These are phyloP conservation scores for Scutellaria minor DNA, from an alignment of 257 asterid species.

Conservation along the genomic window DNA sequence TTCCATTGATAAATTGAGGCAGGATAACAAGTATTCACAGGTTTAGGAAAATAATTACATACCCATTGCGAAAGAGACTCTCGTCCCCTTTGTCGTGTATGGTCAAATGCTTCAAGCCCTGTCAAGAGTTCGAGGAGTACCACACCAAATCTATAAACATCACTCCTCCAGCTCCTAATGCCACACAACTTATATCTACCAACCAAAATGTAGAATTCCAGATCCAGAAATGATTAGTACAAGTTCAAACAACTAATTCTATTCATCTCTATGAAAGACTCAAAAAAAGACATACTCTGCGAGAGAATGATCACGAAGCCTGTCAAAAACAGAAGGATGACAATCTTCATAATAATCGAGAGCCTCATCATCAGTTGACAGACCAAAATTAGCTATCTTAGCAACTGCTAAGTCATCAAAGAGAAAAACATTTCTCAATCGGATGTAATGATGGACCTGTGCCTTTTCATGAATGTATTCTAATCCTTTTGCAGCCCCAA, in stretches of 20 bases:
- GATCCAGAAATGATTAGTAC: too few species aligned
- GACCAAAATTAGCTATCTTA: slow-evolving; percentile 56
- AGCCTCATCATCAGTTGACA: slow-evolving; percentile 31
- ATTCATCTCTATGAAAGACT: too few species aligned
- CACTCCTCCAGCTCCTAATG: slow-evolving; percentile 26
- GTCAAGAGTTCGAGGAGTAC: slow-evolving; percentile 42
- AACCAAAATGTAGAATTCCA: background rate
- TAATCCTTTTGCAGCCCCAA: slow-evolving; percentile 21
- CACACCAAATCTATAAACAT: slow-evolving; percentile 47
- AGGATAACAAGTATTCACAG: too few species aligned
- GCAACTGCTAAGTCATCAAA: slow-evolving; percentile 49
- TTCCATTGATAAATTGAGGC: too few species aligned
- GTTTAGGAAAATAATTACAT: background rate
- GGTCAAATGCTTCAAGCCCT: slow-evolving; percentile 32
- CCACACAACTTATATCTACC: background rate
- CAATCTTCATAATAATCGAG: too few species aligned
- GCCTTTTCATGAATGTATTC: background rate
- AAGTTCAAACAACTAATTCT: too few species aligned
- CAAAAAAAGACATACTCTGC: too few species aligned
- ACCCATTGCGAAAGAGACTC: slow-evolving; percentile 41
- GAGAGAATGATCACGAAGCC: too few species aligned
- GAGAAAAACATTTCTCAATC: slow-evolving; percentile 38
- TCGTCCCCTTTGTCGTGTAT: slow-evolving; percentile 33
- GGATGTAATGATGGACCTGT: slow-evolving; percentile 32
- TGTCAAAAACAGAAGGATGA: too few species aligned